Percentiles rank a stretch among this genome's conserved stretches.
phyloP scores from a whole-genome alignment of 306 rosid species.

The Cucumis melo region DNA sequence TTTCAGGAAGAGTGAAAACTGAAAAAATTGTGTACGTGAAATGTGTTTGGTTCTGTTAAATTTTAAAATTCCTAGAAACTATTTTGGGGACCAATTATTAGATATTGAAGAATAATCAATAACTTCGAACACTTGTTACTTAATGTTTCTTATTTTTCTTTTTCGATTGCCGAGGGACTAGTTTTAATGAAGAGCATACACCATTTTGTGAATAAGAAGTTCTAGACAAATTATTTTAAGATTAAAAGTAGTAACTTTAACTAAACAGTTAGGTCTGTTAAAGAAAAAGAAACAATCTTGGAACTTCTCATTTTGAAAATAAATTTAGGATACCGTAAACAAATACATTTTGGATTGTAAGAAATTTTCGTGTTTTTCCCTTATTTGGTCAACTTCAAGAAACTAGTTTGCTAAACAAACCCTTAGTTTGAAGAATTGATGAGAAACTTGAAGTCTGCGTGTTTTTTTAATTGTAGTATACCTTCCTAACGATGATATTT shows the following conservation, averaged over 20 bases:
- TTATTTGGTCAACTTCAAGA: not conserved
- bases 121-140: not conserved
- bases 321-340: not conserved
- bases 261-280: not conserved
- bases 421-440: not conserved
- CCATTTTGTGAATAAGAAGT: not conserved
- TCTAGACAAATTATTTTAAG: not conserved
- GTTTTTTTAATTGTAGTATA: not conserved
- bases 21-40: not conserved
- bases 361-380: not conserved
- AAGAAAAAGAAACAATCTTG: not conserved
- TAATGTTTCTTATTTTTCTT: not conserved
- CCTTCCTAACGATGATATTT: not conserved
- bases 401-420: not conserved
- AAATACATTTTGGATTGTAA: not conserved
- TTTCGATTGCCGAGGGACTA: not conserved
- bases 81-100: not conserved
- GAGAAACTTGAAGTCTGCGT: not conserved
- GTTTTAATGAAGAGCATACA: not conserved
- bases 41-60: not conserved
- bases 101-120: not conserved
- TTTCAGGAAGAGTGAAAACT: not conserved
- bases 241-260: not conserved
- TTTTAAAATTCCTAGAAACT: not conserved
- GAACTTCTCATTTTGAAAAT: not conserved